A percentile compares a stretch with the other conserved stretches of the same genome.
Conservation (phyloP, 352 stramenopile species). For the Phytopythium oedochilum region DNA sequence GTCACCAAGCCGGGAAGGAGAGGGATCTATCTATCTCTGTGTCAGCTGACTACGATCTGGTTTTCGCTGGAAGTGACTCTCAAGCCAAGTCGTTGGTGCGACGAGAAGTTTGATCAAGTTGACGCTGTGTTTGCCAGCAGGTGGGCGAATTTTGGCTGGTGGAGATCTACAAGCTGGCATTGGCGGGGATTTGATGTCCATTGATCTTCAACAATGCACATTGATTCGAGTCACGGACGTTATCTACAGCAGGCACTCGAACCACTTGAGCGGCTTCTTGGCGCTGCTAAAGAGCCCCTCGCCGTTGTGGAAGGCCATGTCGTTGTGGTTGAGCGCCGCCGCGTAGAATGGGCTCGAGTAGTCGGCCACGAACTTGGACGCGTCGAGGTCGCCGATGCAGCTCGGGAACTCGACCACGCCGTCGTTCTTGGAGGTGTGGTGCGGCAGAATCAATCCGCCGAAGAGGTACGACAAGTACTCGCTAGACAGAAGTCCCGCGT, state of each 20-base stretch:
- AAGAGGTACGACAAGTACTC: constrained; percentile 27
- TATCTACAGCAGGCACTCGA: constrained; percentile 37
- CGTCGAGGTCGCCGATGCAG: constrained; percentile 32
- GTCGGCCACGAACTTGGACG: constrained; percentile 23
- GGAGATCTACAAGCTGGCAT: no score
- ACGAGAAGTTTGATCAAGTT: no score
- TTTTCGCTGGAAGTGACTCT: no score
- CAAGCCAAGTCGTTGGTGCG: no score
- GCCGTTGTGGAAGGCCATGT: constrained; percentile 55
- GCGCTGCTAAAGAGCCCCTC: constrained; percentile 38
- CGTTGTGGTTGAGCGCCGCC: constrained; percentile 53
- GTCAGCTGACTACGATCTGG: no score
- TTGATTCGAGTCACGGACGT: no score
- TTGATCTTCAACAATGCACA: no score
- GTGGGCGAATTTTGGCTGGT: no score
- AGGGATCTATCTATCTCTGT: no score
- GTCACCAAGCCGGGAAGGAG: no score
- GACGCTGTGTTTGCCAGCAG: no score
- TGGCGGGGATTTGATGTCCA: no score
- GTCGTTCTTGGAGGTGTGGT: constrained; percentile 49
- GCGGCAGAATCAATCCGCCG: constrained; percentile 27
- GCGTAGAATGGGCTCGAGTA: constrained; percentile 42
- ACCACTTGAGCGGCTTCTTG: constrained; percentile 63
- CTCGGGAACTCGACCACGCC: constrained; percentile 62
- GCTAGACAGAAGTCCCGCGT: constrained; percentile 29